A percentile compares a stretch with the other conserved stretches of the same genome.
These are phyloP conservation scores for Phytopythium montanum DNA, from an alignment of 352 stramenopile species.

Conservation along the genomic window DNA sequence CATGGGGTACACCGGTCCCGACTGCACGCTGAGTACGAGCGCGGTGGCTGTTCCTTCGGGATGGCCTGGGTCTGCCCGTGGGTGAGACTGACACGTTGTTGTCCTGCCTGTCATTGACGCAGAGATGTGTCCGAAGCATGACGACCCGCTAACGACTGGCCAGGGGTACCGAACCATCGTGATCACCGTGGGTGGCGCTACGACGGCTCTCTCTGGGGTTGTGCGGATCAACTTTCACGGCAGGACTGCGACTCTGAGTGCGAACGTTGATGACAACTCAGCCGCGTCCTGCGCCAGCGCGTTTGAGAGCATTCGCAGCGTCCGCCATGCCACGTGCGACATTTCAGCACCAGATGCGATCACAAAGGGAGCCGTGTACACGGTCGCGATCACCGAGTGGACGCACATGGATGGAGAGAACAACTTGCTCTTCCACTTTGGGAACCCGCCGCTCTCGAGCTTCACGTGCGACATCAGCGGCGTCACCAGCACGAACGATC, in stretches of 20 bases:
- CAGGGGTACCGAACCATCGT: constrained; percentile 62
- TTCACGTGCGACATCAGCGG: constrained; percentile 77
- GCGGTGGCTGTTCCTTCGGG: background rate
- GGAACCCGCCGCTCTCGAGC: constrained; percentile 61
- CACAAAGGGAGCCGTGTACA: constrained; percentile 59
- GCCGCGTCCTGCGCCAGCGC: constrained; percentile 29
- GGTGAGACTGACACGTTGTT: background rate
- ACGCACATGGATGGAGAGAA: constrained; percentile 63
- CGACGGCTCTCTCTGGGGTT: constrained; percentile 21
- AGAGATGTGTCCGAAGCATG: constrained; percentile 86
- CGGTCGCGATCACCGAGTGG: constrained; percentile 64
- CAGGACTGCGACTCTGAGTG: constrained; percentile 35
- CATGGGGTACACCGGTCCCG: constrained; percentile 72
- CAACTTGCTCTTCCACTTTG: constrained; percentile 76
- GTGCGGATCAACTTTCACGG: constrained; percentile 53
- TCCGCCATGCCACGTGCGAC: constrained; percentile 33
- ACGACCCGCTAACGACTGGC: constrained; percentile 76
- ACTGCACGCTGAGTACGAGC: constrained; percentile 75
- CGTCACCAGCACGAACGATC: constrained; percentile 36
- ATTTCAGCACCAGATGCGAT: constrained; percentile 24
- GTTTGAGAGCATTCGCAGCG: constrained; percentile 40
- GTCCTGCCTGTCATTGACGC: background rate
- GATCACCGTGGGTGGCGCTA: constrained; percentile 38
- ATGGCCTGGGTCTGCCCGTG: background rate
- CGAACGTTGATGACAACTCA: constrained; percentile 28